Evolutionary conservation across 1,139 yeast genomes (phyloP), one percentile per base, ranked within the genome.

Genomic region (Blastobotrys illinoisensis): DNA sequence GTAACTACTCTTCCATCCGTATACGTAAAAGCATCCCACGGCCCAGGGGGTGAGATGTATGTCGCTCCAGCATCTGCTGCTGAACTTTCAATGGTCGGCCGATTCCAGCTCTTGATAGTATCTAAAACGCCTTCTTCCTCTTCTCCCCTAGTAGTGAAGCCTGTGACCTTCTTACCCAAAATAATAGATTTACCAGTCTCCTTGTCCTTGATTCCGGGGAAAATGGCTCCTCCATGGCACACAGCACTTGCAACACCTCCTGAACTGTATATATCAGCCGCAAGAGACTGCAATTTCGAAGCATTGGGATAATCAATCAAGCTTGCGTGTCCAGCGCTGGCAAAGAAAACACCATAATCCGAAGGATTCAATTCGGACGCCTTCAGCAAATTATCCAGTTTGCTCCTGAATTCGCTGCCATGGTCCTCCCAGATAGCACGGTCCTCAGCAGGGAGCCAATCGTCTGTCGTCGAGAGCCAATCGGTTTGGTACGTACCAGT

Each of bases 251-350:
- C 78, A 46, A 81, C 76, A 50, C 86, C 86, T 40, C 79, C 79
- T 21, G 75, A 70, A 47, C 70, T 71, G 65, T 78, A 80, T 51
- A 82, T 76, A 11, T 71, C 68, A 46, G 72, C 69, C 24, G 81
- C 82, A 48, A 80, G 59, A 26, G 66, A 60, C 56, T 78, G 81
- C 52, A 82, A 70, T n/a, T 64, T 74, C 5, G 65, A 67, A 18
- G 85, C 85, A 3, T 67, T 71, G 51, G 84, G 83, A 65, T 75
- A 82, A 65, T 83, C 88, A 61, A 75, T 79, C 49, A 78, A 64
- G n/a, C 85, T 72, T 21, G 79, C 88, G 62, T 83, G 88, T 40
- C 88, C 88, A 53, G 82, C 88, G 53, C 85, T 79, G 50, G 83
- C 85, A 63, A 74, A 83, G 66, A 82, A 75, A 55, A 81, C 73